Evolutionary conservation across 805 yeast genomes (phyloP), one percentile per base, ranked within the genome.

Genomic region (Yamadazyma nakazawae): DNA sequence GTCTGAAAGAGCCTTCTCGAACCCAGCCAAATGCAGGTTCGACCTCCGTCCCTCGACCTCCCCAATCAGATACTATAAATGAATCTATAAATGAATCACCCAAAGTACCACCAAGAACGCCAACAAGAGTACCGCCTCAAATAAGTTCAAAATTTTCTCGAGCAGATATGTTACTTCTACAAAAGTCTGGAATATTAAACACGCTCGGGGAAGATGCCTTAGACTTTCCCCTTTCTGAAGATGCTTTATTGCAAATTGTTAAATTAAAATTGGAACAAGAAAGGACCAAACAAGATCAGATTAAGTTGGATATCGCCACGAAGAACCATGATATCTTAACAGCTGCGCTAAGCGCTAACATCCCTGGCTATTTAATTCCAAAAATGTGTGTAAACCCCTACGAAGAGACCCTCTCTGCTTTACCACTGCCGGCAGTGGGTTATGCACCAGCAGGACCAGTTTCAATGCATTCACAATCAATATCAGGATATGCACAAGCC

Each of bases 221-320:
- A 31, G 2, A 19, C 5, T 81, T 85, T 78, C 80, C 82, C 0
- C 75, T 69, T 55, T 67, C 84, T 7, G 85, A 84, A 45, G 70
- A 72, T 8, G 75, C 89, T 2, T 71, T 83, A 25, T 61, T 71
- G 21, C 80, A 78, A 52, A 82, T 89, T 0, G 64, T 88, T 32
- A 72, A 74, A 30, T 73, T 85, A 26, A 74, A 81, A 43, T 62
- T 80, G 2, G 90, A 88, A 60, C 92, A 85, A 58, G 97, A 91
- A 61, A 74, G 77, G 37, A 85, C 97, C 1, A 85, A 84, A 53
- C 96, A 90, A 61, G 94, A 85, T 54, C 83, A 73, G 54, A 84
- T 85, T 60, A 77, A 75, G 45, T 67, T 84, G 17, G 96, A 90
- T 59, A 67, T 76, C 35, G 71, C 84, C 21, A 75, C 76, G 36